phyloP scores from a whole-genome alignment of 2,329 filamentous ascomycete species.

The Cephalotrichum gorgonifer region DNA sequence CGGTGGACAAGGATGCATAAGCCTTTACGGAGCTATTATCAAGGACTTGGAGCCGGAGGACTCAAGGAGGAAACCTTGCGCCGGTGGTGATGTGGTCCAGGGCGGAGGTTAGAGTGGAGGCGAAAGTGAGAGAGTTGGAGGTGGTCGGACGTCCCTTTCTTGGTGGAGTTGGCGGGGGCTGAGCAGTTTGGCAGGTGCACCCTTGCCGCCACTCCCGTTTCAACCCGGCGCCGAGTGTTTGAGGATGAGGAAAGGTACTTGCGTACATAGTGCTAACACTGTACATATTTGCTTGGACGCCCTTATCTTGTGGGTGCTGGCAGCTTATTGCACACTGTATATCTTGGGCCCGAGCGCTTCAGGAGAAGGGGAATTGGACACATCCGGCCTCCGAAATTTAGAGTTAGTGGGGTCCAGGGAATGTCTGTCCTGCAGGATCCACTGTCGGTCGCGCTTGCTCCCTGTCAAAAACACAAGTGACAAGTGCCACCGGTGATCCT shows the following conservation, averaged over 20 bases:
- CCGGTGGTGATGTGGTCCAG: neutral
- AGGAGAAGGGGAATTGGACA: neutral
- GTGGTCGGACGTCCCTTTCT: too few species aligned
- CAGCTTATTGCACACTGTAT: neutral
- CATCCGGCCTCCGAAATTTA: constrained; percentile 3
- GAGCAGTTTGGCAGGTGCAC: neutral
- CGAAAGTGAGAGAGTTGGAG: neutral
- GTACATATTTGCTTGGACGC: neutral
- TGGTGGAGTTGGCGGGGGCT: neutral
- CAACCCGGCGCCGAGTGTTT: constrained; percentile 1
- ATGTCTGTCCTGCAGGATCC: neutral
- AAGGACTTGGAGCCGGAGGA: neutral
- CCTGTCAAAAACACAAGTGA: too few species aligned
- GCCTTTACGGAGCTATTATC: neutral
- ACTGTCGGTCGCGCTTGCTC: neutral
- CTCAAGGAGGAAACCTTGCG: neutral
- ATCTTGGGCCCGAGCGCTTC: neutral
- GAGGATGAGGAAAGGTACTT: neutral
- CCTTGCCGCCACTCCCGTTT: constrained; percentile 3
- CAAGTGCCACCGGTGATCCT: too few species aligned
- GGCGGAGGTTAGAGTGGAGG: neutral
- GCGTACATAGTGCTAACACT: neutral
- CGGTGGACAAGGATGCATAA: neutral
- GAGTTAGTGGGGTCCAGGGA: neutral
- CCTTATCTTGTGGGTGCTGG: neutral